These are phyloP conservation scores for Insectozyma bohioensis DNA, from an alignment of 1,139 yeast species.

Conservation along the genomic window DNA sequence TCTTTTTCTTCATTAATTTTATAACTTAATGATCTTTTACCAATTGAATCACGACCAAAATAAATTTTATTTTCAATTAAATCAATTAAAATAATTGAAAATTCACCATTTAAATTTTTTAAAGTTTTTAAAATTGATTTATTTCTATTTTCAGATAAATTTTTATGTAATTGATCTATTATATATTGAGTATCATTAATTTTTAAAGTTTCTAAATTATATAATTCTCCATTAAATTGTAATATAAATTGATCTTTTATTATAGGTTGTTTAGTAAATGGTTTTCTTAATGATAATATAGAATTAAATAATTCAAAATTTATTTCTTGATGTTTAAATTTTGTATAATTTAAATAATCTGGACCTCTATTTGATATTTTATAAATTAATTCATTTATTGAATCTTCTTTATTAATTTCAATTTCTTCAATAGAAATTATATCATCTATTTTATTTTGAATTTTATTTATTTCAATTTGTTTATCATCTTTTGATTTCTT, in stretches of 20 bases:
- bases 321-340: constrained; percentile 14
- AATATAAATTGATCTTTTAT: constrained; percentile 28
- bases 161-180: constrained; percentile 19
- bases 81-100: constrained; percentile 62
- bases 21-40: constrained; percentile 73
- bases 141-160: constrained; percentile 14
- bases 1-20: constrained; percentile 17
- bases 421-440: constrained; percentile 16
- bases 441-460: constrained; percentile 18
- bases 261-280: constrained; percentile 72
- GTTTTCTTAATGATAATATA: constrained; percentile 74
- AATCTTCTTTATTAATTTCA: constrained; percentile 4
- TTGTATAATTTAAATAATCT: constrained; percentile 32
- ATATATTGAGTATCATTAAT: constrained; percentile 37
- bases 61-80: constrained; percentile 37
- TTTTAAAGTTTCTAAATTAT: constrained; percentile 51
- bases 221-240: constrained; percentile 90
- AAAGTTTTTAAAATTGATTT: constrained; percentile 35
- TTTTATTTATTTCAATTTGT: constrained; percentile 14
- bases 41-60: constrained; percentile 84
- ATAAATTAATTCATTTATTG: constrained; percentile 29
- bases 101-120: constrained; percentile 70
- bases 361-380: constrained; percentile 56
- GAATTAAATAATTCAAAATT: constrained; percentile 54
- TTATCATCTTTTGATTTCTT: constrained; percentile 20